A percentile compares a stretch with the other conserved stretches of the same genome.
These are phyloP conservation scores for Pseudonitzschia delicatissima DNA, from an alignment of 108 stramenopile genomes.

Conservation along the genomic window DNA sequence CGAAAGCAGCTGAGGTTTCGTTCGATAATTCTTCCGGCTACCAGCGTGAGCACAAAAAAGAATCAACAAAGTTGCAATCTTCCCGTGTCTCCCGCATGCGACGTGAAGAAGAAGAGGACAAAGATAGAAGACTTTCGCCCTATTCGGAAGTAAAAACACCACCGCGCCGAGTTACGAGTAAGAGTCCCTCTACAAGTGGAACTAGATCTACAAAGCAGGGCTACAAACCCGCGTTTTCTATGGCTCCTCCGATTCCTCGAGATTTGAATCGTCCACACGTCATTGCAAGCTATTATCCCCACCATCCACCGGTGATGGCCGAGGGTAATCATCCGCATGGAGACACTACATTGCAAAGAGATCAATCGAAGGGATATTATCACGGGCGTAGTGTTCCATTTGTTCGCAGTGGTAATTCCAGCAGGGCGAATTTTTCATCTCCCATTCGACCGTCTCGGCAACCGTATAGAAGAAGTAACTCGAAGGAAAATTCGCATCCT, in stretches of 20 bases:
- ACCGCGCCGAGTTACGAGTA: too few relatives aligned
- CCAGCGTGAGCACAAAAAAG: neutral
- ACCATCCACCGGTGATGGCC: neutral
- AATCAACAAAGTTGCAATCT: neutral
- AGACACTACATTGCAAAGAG: too few relatives aligned
- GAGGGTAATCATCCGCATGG: neutral
- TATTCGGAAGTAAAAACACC: neutral
- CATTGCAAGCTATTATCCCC: neutral
- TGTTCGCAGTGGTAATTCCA: neutral
- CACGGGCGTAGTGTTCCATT: too few relatives aligned
- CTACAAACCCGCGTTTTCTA: too few relatives aligned
- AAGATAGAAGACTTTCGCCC: neutral
- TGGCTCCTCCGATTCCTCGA: neutral
- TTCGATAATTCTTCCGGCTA: neutral
- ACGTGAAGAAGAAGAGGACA: too few relatives aligned
- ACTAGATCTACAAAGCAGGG: too few relatives aligned
- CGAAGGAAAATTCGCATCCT: neutral
- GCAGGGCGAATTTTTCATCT: neutral
- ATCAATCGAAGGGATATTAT: too few relatives aligned
- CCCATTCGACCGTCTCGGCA: neutral
- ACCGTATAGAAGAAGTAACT: neutral
- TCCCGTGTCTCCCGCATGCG: too few relatives aligned
- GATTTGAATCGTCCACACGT: conserved; percentile 8
- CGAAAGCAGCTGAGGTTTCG: neutral
- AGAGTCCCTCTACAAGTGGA: too few relatives aligned